Evolutionary conservation across 208 protist genomes (phyloP).

Genomic region (Trypanosoma platydactyli): DNA sequence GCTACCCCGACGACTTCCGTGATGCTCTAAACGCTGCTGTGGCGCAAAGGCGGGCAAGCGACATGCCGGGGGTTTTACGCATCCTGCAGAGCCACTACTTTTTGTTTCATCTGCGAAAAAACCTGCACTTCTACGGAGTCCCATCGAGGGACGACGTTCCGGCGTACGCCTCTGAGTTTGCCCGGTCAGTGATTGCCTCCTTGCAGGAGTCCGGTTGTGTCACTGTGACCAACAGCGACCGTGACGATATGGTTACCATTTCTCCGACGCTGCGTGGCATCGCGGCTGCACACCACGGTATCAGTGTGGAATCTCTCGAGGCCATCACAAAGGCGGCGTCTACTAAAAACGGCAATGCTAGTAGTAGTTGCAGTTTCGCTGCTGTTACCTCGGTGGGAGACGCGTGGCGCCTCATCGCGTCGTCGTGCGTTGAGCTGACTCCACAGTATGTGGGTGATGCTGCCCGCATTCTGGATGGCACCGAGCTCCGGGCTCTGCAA

Average conservation of each 20-base stretch:
- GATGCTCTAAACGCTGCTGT: conserved; percentile 77
- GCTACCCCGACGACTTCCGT: conserved; percentile 81
- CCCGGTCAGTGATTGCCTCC: conserved; percentile 47
- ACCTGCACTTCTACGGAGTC: conserved; percentile 82
- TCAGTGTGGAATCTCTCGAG: conserved; percentile 59
- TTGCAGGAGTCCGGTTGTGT: conserved; percentile 60
- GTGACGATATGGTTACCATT: conserved; percentile 50
- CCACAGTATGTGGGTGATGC: conserved; percentile 60
- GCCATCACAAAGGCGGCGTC: conserved; percentile 37
- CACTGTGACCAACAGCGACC: conserved; percentile 22
- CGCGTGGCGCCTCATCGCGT: conserved; percentile 47
- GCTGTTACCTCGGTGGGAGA: conserved; percentile 25
- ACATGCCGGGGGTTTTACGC: conserved; percentile 66
- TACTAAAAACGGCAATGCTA: background rate
- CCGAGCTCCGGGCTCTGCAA: conserved; percentile 64
- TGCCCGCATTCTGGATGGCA: conserved; percentile 47
- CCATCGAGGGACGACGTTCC: conserved; percentile 61
- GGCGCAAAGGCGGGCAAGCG: conserved; percentile 49
- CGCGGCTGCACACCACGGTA: conserved; percentile 60
- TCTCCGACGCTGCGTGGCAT: conserved; percentile 54
- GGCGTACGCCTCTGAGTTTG: conserved; percentile 76
- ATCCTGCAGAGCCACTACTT: conserved; percentile 86
- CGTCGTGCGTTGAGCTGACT: conserved; percentile 56
- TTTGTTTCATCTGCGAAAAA: conserved; percentile 69
- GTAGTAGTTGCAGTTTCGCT: too few species aligned